Evolutionary conservation across 176 grass and related monocot species (phyloP), one percentile per base, ranked within the genome.

Genomic region (Musa troglodytarum): DNA sequence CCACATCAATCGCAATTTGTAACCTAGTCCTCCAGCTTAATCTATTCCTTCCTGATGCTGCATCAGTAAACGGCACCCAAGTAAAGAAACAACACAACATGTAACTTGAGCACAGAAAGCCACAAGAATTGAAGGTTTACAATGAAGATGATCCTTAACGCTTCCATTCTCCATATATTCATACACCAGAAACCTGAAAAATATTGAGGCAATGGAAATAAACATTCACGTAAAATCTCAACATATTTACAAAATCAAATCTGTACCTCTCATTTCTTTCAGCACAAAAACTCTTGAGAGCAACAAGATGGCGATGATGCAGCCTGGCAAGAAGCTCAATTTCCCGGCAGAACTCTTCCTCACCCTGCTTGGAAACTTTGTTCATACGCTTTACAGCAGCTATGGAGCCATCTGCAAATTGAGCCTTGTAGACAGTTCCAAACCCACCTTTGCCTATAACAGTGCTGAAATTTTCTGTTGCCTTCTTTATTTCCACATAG

Each of bases 81-180:
- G 43, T 54, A 54, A 72, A 49, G 17, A 64, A 28, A 28, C 52
- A 81, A 70, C 14, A 55, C 15, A 77, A 67, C 15, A 76, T 76
- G 68, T 54, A 56, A 64, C 64, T 50, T 65, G 68, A 49, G 14
- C 6, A 8, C 34, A 76, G 8, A 87, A 28, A 74, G 20, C 43
- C 17, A 82, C 69, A 43, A 69, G 58, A 76, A 13, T 14, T 15
- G 52, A 77, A 86, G 5, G 50, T 78, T 86, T 83, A 99, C 95
- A 89, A 74, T 99, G 95, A 68, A 99, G 78, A 88, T 89, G 88
- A 84, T 99, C 90, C 68, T 94, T 99, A 76, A 99, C 76, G 78
- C 90, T 99, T 91, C 95, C 95, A 50, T 94, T 99, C 52, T 82
- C 90, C 95, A 94, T 99, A 86, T 99, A 94, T 79, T 99, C 95